Conservation (phyloP, 495 filamentous ascomycete genomes). For the Acidiella bohemica region DNA sequence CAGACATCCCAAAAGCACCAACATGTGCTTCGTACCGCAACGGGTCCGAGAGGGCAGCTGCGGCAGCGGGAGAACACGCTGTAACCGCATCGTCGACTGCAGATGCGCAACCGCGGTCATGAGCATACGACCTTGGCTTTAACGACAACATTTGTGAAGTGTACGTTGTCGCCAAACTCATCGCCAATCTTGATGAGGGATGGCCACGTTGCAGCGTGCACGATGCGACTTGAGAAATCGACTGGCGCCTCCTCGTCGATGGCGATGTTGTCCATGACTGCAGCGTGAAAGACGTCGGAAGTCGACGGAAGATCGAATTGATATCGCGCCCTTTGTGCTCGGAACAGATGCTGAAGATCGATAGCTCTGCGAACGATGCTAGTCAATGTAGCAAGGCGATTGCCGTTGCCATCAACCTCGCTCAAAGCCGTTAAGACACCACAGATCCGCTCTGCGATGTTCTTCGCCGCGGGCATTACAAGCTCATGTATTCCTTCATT, state of each 20-base stretch:
- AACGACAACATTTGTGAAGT: conserved; percentile 22
- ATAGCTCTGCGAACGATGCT: conserved; percentile 12
- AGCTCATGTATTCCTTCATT: conserved; percentile 2
- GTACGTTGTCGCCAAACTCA: conserved; percentile 21
- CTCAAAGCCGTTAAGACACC: neutral
- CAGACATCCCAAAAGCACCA: neutral
- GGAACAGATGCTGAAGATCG: conserved; percentile 12
- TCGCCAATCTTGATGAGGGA: conserved; percentile 25
- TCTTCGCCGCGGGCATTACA: neutral
- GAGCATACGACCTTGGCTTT: conserved; percentile 23
- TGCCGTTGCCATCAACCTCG: conserved; percentile 2
- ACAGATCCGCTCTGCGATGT: conserved; percentile 5
- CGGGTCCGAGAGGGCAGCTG: conserved; percentile 1
- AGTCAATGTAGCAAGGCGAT: neutral
- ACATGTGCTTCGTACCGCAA: neutral
- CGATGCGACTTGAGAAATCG: conserved; percentile 2
- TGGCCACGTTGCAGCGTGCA: conserved; percentile 25
- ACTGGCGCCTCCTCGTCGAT: conserved; percentile 14
- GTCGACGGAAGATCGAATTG: conserved; percentile 14
- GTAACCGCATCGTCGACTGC: neutral
- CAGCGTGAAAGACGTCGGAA: conserved; percentile 12
- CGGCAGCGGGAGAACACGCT: conserved; percentile 12
- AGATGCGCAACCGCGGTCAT: neutral
- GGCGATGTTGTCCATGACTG: conserved; percentile 18
- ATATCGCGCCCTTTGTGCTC: conserved; percentile 12